Evolutionary conservation across 2,329 filamentous ascomycete genomes (phyloP).

Genomic region (Cercospora berteroae): DNA sequence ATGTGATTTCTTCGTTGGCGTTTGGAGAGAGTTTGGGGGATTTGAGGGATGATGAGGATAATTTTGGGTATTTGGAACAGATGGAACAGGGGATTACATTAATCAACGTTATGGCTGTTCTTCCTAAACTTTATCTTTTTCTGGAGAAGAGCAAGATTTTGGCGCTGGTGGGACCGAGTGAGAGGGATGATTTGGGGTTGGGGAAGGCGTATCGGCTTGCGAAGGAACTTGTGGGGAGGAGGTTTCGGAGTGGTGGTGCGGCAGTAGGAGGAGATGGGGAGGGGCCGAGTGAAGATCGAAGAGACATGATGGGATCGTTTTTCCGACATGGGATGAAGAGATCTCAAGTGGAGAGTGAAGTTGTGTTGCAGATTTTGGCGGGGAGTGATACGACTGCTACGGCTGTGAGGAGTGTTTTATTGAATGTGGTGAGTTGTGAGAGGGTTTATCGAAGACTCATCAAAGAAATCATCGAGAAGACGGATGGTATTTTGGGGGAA

Average conservation of each 20-base stretch:
- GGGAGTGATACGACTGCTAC: conserved; percentile 54
- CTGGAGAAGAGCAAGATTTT: conserved; percentile 12
- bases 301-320: conserved; percentile 21
- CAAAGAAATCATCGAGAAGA: conserved; percentile 44
- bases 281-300: conserved; percentile 2
- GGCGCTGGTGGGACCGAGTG: conserved; percentile 4
- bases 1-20: conserved; percentile 16
- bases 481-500: background rate
- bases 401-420: conserved; percentile 37
- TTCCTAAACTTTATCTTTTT: conserved; percentile 11
- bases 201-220: conserved; percentile 6
- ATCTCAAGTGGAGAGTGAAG: conserved; percentile 16
- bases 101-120: conserved; percentile 6
- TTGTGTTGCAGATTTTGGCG: conserved; percentile 33
- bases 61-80: conserved; percentile 6
- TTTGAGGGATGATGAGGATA: conserved; percentile 8
- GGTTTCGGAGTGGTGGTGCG: background rate
- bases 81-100: conserved; percentile 8
- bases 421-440: conserved; percentile 21
- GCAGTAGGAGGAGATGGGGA: background rate
- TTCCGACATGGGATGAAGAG: conserved; percentile 13
- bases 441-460: conserved; percentile 47
- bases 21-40: conserved; percentile 16
- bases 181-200: conserved; percentile 14
- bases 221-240: conserved; percentile 4